Evolutionary conservation across 179 eudicot genomes (phyloP), one percentile per base, ranked within the genome.

Genomic region (Actinidia arguta): DNA sequence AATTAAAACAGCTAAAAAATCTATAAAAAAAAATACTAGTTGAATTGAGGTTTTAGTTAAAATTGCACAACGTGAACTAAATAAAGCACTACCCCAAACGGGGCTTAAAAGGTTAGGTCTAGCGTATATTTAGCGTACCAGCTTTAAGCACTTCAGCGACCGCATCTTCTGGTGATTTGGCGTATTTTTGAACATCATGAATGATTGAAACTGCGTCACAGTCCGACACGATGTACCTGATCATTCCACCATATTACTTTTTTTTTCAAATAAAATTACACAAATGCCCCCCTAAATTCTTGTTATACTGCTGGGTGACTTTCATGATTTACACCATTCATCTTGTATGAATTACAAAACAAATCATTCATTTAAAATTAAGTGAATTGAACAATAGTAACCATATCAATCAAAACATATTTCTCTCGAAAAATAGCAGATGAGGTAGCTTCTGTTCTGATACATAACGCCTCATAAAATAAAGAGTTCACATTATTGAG

Each of bases 141-240:
- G 98, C 98, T 85, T 90, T 95, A 61, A 91, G 93, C 9, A 85
- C 93, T 82, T 75, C 87, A 1, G 86, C 88, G 0, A 86, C 89
- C 10, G 93, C 90, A 80, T 91, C 93, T 82, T 91, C 92, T 8
- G 92, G 92, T 55, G 22, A 17, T 71, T 84, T 86, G 4, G 87
- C 88, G 56, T 87, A 89, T 27, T 79, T 71, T 63, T 89, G 90
- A 22, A 51, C 64, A n/a, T 89, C 90, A 52, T 72, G 76, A 12
- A 91, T 86, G 78, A 78, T 68, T 20, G 83, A 22, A 0, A 91
- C 93, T 0, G 90, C 90, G 31, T 91, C 93, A 81, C 93, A 91
- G 62, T 89, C 93, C 4, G 93, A 91, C 6, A 82, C 78, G 50
- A 91, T 88, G 73, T 91, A 91, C 84, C 91, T 88, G 87, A 82